Evolutionary conservation across 306 rosid genomes (phyloP).

Genomic region (Vigna hirtella): DNA sequence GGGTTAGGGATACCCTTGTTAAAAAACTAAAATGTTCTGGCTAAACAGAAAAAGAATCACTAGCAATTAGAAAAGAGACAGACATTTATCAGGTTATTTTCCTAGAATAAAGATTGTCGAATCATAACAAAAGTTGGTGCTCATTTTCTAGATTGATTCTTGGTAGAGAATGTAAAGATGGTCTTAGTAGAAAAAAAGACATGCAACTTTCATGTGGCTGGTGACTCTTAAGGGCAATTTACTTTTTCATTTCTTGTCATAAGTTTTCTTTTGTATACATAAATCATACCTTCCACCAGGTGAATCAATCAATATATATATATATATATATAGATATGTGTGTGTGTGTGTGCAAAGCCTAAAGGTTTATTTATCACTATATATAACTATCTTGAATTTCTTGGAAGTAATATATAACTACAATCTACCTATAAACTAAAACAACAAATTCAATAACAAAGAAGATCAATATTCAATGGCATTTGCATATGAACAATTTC

Average conservation of each 20-base stretch:
- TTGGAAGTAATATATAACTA: conserved; percentile 13
- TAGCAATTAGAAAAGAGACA: not conserved
- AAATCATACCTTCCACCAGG: conserved; percentile 16
- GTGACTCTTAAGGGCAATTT: conserved; percentile 2
- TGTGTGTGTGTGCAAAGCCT: not conserved
- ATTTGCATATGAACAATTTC: conserved; percentile 21
- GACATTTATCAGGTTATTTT: not conserved
- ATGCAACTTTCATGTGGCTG: conserved; percentile 24
- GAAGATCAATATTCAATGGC: conserved; percentile 33
- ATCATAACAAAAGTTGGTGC: not conserved
- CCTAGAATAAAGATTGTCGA: not conserved
- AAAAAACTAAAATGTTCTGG: no score
- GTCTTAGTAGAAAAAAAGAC: conserved; percentile 10
- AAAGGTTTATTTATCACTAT: not conserved
- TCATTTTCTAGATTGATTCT: conserved; percentile 14
- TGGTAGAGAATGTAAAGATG: conserved; percentile 34
- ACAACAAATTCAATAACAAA: not conserved
- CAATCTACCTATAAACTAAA: conserved; percentile 17
- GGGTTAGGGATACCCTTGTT: no score
- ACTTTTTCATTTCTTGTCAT: not conserved
- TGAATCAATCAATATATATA: conserved; percentile 3
- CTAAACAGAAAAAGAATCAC: no score
- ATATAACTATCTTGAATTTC: conserved; percentile 9
- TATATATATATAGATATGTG: no score
- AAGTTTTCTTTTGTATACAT: conserved; percentile 7